Evolutionary conservation across 2,329 filamentous ascomycete genomes (phyloP).

Genomic region (Bertia moriformis): DNA sequence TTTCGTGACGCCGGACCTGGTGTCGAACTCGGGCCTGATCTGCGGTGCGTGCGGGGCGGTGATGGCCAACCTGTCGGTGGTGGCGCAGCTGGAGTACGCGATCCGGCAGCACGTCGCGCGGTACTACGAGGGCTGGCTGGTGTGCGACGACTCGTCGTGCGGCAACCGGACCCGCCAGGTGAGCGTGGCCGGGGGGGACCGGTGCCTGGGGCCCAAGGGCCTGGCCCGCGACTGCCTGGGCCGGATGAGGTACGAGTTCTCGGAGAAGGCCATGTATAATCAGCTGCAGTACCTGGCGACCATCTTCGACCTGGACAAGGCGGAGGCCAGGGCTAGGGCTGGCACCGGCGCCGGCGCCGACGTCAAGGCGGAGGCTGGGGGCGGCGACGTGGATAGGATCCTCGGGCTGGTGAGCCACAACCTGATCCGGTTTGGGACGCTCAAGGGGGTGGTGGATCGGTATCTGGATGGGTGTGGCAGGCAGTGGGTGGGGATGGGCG

Average conservation of each 20-base stretch:
- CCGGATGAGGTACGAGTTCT: constrained; percentile 74
- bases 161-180: constrained; percentile 78
- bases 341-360: too few species aligned
- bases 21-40: constrained; percentile 60
- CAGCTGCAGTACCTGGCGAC: constrained; percentile 77
- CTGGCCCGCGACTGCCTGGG: constrained; percentile 74
- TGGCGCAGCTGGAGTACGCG: constrained; percentile 76
- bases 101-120: constrained; percentile 63
- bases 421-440: constrained; percentile 58
- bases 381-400: constrained; percentile 49
- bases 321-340: constrained; percentile 32
- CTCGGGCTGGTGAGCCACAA: constrained; percentile 69
- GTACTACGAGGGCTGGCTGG: constrained; percentile 87
- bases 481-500: constrained; percentile 89
- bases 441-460: constrained; percentile 64
- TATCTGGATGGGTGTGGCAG: constrained; percentile 82
- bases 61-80: constrained; percentile 58
- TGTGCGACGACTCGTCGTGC: constrained; percentile 81
- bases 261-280: constrained; percentile 84
- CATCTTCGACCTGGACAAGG: constrained; percentile 82
- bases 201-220: constrained; percentile 76
- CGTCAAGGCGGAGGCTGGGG: constrained; percentile 19
- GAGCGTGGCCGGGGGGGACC: constrained; percentile 79
- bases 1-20: constrained; percentile 33
- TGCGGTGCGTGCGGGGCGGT: constrained; percentile 56